Evolutionary conservation across 2,329 filamentous ascomycete species (phyloP), one percentile per base, ranked within the genome.

Genomic region (Sporothrix protearum): DNA sequence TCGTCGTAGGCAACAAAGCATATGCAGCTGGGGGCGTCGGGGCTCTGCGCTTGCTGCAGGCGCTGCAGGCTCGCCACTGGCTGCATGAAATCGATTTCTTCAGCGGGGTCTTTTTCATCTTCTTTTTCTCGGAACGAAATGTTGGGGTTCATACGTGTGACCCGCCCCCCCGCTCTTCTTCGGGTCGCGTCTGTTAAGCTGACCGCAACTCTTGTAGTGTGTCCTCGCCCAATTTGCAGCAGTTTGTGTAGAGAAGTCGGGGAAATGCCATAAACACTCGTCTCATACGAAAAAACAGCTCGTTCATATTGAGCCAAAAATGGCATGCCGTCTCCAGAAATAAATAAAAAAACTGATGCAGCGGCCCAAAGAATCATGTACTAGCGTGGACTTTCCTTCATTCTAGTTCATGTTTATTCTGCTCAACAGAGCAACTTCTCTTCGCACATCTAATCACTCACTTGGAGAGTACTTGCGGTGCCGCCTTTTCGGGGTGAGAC

Each of bases 241-340:
- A 14, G n/a, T 69, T 57, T 69, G 67, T 45, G 36, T 69, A 42
- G 67, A 69, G 36, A 57, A 45, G 67, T 69, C 67, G 67, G 66
- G 66, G 64, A 68, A 68, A 25, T 51, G 10, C 4, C 45, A 39
- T n/a, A n/a, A 14, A 33, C 12, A 25, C 19, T 9, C 39, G 6
- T 28, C 10, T 25, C 10, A 42, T 14, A 28, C 28, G 25, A 16
- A 45, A 28, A 16, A 39, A 39, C 33, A 30, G 14, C 12, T 14
- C 19, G 3, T 22, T 14, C 36, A 22, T 36, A 42, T 16, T 25
- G 36, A 42, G 59, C 36, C 36, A 16, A 63, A 36, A 61, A 22
- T n/a, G 4, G n/a, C 4, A 61, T 53, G 49, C 49, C 25, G 49
- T 22, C 49, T 51, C 25, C 49, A 53, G n/a, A n/a, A n/a, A n/a